These are phyloP conservation scores for Melaleuca quinquenervia DNA, from an alignment of 345 rosid genomes.

Conservation along the genomic window DNA sequence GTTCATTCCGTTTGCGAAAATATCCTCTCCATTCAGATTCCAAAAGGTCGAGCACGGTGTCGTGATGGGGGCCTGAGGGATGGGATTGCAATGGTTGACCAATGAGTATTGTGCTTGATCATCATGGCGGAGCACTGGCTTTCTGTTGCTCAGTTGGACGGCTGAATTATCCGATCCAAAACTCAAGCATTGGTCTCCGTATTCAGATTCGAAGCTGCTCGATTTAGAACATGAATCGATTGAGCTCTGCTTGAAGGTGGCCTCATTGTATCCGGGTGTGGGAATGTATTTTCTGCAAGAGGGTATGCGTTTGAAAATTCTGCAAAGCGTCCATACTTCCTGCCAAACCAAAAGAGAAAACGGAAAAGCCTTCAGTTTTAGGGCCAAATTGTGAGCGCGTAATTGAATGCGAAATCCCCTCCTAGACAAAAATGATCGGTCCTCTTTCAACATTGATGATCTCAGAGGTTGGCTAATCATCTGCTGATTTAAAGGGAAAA, in stretches of 20 bases:
- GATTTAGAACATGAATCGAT: not conserved
- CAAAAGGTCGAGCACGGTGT: not conserved
- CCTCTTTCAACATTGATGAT: not conserved
- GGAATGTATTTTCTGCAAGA: not conserved
- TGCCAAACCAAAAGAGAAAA: not conserved
- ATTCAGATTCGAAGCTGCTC: slow-evolving; percentile 3
- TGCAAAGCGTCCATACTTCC: slow-evolving; percentile 17
- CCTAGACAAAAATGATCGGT: not conserved
- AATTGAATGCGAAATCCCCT: not conserved
- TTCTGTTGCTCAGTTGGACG: not conserved
- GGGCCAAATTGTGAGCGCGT: not conserved
- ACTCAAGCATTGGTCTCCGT: slow-evolving; percentile 3
- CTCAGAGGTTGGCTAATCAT: not conserved
- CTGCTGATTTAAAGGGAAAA: not conserved
- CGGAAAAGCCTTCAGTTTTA: not conserved
- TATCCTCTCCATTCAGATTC: not conserved
- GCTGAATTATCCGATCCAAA: not conserved
- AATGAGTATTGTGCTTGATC: not conserved
- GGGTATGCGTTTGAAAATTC: slow-evolving; percentile 6
- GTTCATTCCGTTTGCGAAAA: not conserved
- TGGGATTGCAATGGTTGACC: not conserved
- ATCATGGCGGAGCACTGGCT: not conserved
- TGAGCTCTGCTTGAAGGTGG: not conserved
- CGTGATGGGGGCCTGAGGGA: not conserved
- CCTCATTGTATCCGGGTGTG: not conserved